These are phyloP conservation scores for Aschersonia sp. DNA, from an alignment of 2,329 filamentous ascomycete genomes.

Conservation along the genomic window DNA sequence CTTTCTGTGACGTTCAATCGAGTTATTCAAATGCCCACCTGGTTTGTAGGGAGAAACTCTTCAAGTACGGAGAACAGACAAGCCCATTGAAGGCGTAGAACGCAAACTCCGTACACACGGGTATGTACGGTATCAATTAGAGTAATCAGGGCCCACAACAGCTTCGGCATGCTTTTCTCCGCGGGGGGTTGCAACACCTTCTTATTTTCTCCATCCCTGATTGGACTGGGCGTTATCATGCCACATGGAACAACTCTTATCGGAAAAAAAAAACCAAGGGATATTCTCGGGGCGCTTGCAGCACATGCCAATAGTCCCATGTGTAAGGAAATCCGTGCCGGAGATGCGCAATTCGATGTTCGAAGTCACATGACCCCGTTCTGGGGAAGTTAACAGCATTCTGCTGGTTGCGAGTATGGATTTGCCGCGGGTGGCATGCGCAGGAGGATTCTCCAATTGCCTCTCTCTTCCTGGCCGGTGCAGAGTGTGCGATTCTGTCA, in stretches of 20 bases:
- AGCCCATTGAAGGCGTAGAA: too few relatives aligned
- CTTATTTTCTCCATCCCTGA: background rate
- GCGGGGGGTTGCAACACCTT: too few relatives aligned
- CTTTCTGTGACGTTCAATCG: too few relatives aligned
- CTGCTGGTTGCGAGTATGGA: background rate
- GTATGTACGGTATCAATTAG: too few relatives aligned
- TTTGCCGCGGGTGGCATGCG: background rate
- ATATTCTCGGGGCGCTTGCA: background rate
- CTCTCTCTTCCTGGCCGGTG: background rate
- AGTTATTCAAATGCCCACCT: too few relatives aligned
- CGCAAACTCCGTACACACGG: too few relatives aligned
- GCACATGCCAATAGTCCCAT: background rate
- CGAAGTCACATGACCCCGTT: background rate
- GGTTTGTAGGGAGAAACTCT: too few relatives aligned
- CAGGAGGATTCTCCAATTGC: background rate
- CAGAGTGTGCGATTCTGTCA: background rate
- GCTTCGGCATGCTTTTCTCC: background rate
- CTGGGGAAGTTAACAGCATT: background rate
- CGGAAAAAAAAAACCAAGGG: background rate
- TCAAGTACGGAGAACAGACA: too few relatives aligned
- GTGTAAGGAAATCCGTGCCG: background rate
- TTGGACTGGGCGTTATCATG: conserved; percentile 1
- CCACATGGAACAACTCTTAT: background rate
- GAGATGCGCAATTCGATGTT: conserved; percentile 1
- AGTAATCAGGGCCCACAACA: too few relatives aligned